Evolutionary conservation across 23 red algal genomes (phyloP).

Genomic region (Gracilaria gracilis): DNA sequence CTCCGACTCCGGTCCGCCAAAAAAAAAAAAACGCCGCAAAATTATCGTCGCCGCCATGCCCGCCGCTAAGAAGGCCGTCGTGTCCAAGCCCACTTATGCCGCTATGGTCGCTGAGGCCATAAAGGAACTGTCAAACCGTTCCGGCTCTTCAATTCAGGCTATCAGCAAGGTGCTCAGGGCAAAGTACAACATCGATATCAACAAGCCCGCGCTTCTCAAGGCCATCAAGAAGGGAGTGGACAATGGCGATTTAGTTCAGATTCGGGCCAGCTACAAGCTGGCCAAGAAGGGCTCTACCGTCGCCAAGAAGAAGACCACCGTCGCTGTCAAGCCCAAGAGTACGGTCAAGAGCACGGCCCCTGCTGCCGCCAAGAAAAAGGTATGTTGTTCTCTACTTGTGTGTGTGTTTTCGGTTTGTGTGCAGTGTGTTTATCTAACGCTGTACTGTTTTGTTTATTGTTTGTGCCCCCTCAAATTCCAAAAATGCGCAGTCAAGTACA

Average conservation of each 20-base stretch:
- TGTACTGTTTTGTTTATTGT: conserved; percentile 12
- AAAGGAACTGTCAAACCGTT: conserved; percentile 56
- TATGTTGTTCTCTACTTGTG: no score
- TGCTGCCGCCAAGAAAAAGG: conserved; percentile 26
- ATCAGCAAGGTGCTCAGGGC: conserved; percentile 61
- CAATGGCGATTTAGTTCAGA: conserved; percentile 68
- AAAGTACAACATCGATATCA: conserved; percentile 74
- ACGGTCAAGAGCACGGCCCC: conserved; percentile 2
- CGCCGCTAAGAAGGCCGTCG: conserved; percentile 33
- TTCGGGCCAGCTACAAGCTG: conserved; percentile 79
- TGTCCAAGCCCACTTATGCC: conserved; percentile 65
- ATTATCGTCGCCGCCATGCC: conserved; percentile 31
- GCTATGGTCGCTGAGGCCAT: conserved; percentile 71
- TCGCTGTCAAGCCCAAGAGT: conserved; percentile 8
- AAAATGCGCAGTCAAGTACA: conserved; percentile 24
- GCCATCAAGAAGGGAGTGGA: conserved; percentile 75
- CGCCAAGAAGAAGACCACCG: conserved; percentile 51
- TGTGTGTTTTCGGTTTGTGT: not conserved
- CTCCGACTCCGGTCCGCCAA: not conserved
- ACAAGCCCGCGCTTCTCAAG: conserved; percentile 75
- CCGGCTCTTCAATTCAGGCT: conserved; percentile 64
- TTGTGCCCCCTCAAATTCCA: not conserved
- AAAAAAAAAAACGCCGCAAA: not conserved
- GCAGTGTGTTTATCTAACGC: not conserved
- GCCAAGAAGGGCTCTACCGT: conserved; percentile 30